Percentiles rank a stretch among this genome's conserved stretches.
Evolutionary conservation across 1,284 basidiomycete species (phyloP).

Genomic region (Papiliotrema fonsecae): DNA sequence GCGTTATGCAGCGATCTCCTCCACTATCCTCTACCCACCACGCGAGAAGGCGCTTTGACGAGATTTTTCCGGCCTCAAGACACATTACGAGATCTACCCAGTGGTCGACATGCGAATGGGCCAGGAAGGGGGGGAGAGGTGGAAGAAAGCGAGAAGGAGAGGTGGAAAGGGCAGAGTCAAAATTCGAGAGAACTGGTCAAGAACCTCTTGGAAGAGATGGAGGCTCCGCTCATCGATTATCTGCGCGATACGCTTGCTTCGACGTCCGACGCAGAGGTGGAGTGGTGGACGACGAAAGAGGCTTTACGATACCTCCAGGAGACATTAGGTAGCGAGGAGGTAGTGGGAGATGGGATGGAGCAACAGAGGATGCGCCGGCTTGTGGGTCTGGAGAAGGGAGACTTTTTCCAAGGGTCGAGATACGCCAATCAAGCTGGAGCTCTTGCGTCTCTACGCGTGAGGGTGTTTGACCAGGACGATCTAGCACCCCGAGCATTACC

Average conservation of each 20-base stretch:
- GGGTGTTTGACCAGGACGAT: constrained; percentile 21
- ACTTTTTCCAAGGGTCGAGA: constrained; percentile 42
- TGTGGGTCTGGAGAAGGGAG: constrained; percentile 34
- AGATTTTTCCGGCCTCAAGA: constrained; percentile 55
- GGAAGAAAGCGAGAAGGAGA: constrained; percentile 8
- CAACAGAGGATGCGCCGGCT: constrained; percentile 38
- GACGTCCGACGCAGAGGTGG: constrained; percentile 35
- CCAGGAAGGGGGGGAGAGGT: constrained; percentile 47
- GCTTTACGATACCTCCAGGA: constrained; percentile 54
- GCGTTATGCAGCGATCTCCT: constrained; percentile 76
- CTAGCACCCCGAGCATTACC: background rate
- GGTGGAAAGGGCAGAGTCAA: constrained; percentile 29
- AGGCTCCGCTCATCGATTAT: constrained; percentile 60
- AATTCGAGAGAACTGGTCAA: constrained; percentile 40
- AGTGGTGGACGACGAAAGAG: constrained; percentile 74
- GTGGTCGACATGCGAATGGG: constrained; percentile 49
- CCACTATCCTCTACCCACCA: constrained; percentile 61
- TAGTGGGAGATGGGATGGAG: constrained; percentile 36
- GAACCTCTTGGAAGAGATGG: constrained; percentile 60
- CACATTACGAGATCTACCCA: constrained; percentile 10
- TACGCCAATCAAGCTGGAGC: constrained; percentile 32
- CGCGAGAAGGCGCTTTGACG: constrained; percentile 53
- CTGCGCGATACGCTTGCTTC: constrained; percentile 50
- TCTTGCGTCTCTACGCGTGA: constrained; percentile 25
- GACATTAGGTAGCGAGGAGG: constrained; percentile 27